A percentile compares a stretch with the other conserved stretches of the same genome.
Evolutionary conservation across 225 moss, liverwort and hornwort genomes (phyloP).

Genomic region (Rhytidiadelphus loreus): DNA sequence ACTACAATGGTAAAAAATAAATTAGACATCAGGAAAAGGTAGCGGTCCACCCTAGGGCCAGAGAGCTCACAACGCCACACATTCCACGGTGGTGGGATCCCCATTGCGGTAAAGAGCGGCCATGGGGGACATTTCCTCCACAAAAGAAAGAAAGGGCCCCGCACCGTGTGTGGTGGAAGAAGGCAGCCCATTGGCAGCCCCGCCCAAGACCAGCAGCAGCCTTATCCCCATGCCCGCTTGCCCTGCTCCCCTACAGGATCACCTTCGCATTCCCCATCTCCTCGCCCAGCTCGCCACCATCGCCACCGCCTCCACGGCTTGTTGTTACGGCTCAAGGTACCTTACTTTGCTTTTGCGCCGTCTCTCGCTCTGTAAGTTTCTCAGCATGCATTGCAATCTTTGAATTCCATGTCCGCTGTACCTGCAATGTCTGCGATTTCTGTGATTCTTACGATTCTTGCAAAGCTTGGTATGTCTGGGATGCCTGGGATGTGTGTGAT

Average conservation of each 20-base stretch:
- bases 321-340: neutral
- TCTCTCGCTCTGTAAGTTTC: neutral
- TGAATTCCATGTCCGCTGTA: neutral
- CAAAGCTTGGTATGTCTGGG: neutral
- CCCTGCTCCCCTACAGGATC: neutral
- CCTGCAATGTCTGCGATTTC: neutral
- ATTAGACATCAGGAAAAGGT: too few species aligned
- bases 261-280: neutral
- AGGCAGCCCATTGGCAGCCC: constrained; percentile 9
- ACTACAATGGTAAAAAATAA: too few species aligned
- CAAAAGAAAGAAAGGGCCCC: neutral
- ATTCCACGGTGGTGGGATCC: neutral
- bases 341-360: neutral
- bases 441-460: neutral
- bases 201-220: neutral
- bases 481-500: neutral
- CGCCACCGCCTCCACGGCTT: neutral
- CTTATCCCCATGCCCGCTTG: constrained; percentile 23
- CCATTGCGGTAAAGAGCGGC: neutral
- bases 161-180: neutral
- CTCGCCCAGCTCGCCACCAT: neutral
- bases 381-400: neutral
- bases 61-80: too few species aligned
- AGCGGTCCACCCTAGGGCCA: too few species aligned
- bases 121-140: neutral